Evolutionary conservation across 1,284 basidiomycete species (phyloP), one percentile per base, ranked within the genome.

Genomic region (Cutaneotrichosporon sp.): DNA sequence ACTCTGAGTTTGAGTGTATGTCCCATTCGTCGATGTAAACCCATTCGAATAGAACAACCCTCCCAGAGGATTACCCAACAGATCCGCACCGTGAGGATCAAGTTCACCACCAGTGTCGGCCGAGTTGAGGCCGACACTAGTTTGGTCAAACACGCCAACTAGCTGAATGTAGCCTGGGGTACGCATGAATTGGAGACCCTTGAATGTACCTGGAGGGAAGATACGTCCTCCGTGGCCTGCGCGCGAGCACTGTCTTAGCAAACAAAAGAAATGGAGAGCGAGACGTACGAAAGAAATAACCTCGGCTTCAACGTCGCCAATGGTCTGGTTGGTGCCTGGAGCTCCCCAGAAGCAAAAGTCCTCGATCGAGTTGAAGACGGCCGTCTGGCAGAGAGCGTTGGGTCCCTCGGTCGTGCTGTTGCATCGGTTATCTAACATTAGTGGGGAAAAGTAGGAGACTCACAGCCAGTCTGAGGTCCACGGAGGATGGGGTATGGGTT

Each of bases 281-380:
- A 0, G 50, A 46, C 31, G 32, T 34, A 34, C 31, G 18, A 32
- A 86, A 13, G 84, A 82, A 53, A 86, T 85, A 60, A 81, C 81
- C 62, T 79, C 74, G 47, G 73, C 78, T 75, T 86, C 85, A 32
- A 82, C 81, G 65, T 85, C 78, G 50, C 84, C 85, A 63, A 86
- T 82, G 4, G 78, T 71, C 21, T 68, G 68, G 65, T 73, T 70
- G 16, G 74, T 64, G 30, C 72, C 73, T 81, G 76, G 81, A 73
- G 64, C 86, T 71, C 63, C 86, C 84, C 71, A 88, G 49, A 82
- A 64, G 68, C 80, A 81, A 74, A 76, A 79, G 69, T 78, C 77
- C 55, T 77, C 73, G 63, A 81, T 76, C 46, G 72, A 67, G 74
- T 82, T 82, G 65, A 81, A 62, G 16, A 62, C 51, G 42, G 57